Conservation (phyloP, 306 rosid genomes). For the Castanea sativa region DNA sequence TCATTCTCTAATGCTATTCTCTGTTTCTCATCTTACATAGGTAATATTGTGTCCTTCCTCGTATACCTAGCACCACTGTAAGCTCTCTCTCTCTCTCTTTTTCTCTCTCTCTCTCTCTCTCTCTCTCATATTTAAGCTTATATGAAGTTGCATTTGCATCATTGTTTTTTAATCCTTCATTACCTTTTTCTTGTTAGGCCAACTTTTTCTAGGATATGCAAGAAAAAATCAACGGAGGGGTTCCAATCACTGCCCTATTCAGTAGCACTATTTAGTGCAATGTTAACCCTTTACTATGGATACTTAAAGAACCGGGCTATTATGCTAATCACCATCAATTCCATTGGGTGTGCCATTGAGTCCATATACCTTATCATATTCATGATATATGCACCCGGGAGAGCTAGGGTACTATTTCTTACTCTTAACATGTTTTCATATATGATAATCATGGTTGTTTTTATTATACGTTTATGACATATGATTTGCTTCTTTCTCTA, state of each 20-base stretch:
- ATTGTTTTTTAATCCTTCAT: not conserved
- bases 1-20: not conserved
- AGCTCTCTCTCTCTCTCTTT: not conserved
- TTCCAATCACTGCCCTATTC: slow-evolving; percentile 39
- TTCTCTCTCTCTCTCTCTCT: not conserved
- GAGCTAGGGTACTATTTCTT: slow-evolving; percentile 17
- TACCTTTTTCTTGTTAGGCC: not conserved
- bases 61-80: slow-evolving; percentile 40
- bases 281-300: slow-evolving; percentile 38
- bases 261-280: slow-evolving; percentile 42
- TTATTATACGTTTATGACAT: not conserved
- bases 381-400: slow-evolving; percentile 28
- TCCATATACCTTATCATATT: slow-evolving; percentile 19
- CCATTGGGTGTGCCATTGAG: slow-evolving; percentile 29
- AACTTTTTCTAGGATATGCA: slow-evolving; percentile 33
- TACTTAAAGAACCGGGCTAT: slow-evolving; percentile 14
- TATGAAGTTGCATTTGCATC: not conserved
- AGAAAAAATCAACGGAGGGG: slow-evolving; percentile 32
- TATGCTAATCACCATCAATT: slow-evolving; percentile 30
- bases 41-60: slow-evolving; percentile 19
- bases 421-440: not conserved
- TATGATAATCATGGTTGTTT: not conserved
- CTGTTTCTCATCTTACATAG: slow-evolving; percentile 4
- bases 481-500: not conserved
- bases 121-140: not conserved